Evolutionary conservation across 164 flowering plant species (phyloP).

Genomic region (Santalum album): DNA sequence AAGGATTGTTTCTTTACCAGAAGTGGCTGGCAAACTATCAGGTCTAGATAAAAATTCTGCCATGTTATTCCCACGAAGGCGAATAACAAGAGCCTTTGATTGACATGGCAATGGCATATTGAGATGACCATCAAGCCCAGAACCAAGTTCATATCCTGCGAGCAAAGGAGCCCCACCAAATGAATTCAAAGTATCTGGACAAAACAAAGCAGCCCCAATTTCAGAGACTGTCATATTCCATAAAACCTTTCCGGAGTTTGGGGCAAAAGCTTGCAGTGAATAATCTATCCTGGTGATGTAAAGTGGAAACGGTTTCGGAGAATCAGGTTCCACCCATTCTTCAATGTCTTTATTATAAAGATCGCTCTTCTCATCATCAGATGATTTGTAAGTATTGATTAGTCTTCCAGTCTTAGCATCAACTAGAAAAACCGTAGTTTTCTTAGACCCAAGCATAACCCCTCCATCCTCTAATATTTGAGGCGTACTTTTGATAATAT

Average conservation of each 20-base stretch:
- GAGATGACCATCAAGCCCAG: background rate
- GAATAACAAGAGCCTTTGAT: background rate
- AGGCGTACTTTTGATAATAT: background rate
- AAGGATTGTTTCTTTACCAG: background rate
- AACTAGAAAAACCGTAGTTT: background rate
- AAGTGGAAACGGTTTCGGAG: background rate
- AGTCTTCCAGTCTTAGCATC: conserved; percentile 1
- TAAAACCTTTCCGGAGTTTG: background rate
- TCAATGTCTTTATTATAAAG: background rate
- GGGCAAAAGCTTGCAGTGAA: conserved; percentile 3
- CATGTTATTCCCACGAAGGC: background rate
- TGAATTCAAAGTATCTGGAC: background rate
- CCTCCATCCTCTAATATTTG: background rate
- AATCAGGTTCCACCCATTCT: conserved; percentile 1
- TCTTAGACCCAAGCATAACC: conserved; percentile 4
- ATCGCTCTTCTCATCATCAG: background rate
- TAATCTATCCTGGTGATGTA: conserved; percentile 6
- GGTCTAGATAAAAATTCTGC: background rate
- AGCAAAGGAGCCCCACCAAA: background rate
- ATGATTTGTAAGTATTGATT: conserved; percentile 2
- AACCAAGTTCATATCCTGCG: background rate
- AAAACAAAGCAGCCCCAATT: conserved; percentile 2
- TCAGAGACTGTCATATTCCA: conserved; percentile 4
- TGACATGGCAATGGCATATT: conserved; percentile 1
- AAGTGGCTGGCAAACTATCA: background rate